phyloP scores from a whole-genome alignment of 257 asterid species.

The Solanum clarkiae region DNA sequence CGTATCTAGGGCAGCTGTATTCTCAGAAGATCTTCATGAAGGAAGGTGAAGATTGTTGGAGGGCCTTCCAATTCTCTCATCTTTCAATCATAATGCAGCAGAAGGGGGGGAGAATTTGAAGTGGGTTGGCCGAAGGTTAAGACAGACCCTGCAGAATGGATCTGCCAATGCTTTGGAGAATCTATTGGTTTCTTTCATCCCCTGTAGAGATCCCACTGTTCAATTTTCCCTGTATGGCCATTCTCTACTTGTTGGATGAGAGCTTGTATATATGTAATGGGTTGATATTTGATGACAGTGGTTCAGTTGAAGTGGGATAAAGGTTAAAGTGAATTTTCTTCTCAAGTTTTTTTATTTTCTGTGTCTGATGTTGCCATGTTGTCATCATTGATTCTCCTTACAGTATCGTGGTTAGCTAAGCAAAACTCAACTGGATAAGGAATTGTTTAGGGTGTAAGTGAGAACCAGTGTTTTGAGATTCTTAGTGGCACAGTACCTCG shows the following conservation, averaged over 20 bases:
- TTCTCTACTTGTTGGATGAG: conserved; percentile 37
- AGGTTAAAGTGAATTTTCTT: not conserved
- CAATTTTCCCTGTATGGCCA: conserved; percentile 22
- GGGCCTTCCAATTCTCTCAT: not conserved
- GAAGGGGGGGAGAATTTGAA: not conserved
- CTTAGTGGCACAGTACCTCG: not conserved
- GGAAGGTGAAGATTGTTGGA: conserved; percentile 40
- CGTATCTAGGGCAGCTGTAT: conserved; percentile 50
- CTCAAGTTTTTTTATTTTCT: not conserved
- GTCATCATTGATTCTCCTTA: not conserved
- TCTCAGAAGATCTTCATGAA: conserved; percentile 95
- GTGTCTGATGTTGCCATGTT: not conserved
- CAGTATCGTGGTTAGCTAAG: not conserved
- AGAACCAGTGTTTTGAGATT: not conserved
- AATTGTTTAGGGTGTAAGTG: not conserved
- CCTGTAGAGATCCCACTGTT: conserved; percentile 28
- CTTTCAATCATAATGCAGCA: not conserved
- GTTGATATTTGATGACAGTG: not conserved
- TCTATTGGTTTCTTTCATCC: conserved; percentile 14
- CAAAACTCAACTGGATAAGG: not conserved
- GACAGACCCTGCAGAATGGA: not conserved
- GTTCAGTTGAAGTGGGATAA: not conserved
- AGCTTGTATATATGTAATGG: conserved; percentile 29
- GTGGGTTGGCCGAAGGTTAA: not conserved
- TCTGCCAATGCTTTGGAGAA: not conserved